Evolutionary conservation across 208 protist genomes (phyloP).

Genomic region (Borovskyia barvae): DNA sequence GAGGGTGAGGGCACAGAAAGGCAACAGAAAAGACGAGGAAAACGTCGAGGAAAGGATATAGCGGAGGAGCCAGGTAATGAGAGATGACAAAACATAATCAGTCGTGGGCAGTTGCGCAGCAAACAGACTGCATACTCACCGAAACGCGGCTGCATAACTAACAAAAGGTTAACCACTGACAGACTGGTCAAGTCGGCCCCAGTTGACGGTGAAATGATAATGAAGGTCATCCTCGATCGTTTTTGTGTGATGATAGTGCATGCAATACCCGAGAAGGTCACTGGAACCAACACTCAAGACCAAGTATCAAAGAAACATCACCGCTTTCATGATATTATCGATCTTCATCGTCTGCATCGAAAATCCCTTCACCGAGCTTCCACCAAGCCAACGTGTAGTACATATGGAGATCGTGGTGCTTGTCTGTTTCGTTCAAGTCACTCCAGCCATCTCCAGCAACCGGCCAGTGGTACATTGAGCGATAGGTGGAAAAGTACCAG

Average conservation of each 20-base stretch:
- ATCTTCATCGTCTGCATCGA: constrained; percentile 81
- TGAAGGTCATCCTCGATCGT: no score
- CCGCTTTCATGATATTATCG: no score
- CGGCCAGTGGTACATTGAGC: constrained; percentile 90
- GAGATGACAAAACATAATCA: constrained; percentile 6
- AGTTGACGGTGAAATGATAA: no score
- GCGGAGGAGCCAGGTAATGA: neutral
- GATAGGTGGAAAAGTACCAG: constrained; percentile 91
- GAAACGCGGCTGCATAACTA: neutral
- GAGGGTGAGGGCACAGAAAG: no score
- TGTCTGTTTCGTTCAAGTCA: constrained; percentile 81
- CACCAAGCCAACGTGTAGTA: constrained; percentile 91
- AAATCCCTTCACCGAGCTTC: constrained; percentile 88
- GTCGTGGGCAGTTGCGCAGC: neutral
- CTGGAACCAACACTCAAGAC: no score
- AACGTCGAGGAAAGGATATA: constrained; percentile 3
- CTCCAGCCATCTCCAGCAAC: constrained; percentile 85
- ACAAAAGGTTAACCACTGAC: no score
- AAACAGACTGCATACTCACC: neutral
- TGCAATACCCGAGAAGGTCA: no score
- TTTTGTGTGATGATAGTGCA: no score
- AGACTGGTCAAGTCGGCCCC: no score
- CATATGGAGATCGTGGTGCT: constrained; percentile 89
- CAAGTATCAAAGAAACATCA: no score
- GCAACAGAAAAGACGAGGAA: constrained; percentile 3